Conservation (phyloP, 2,329 filamentous ascomycete genomes). For the Botrytis medusae region DNA sequence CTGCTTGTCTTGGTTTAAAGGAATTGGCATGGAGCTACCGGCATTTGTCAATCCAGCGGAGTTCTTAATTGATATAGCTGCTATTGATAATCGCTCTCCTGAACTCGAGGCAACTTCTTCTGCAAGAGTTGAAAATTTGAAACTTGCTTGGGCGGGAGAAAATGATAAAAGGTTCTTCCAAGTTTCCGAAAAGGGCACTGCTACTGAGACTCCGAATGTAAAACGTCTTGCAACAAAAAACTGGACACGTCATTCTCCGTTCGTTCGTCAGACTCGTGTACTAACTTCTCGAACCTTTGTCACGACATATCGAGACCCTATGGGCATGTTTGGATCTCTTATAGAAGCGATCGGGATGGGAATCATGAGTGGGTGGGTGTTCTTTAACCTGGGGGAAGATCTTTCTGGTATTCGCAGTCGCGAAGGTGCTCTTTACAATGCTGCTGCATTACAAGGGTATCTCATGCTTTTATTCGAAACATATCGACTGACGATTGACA, state of each 20-base stretch:
- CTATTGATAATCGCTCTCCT: conserved; percentile 68
- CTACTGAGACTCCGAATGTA: neutral
- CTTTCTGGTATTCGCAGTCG: conserved; percentile 72
- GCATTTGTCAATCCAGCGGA: conserved; percentile 77
- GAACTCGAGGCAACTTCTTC: conserved; percentile 62
- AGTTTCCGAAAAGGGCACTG: conserved; percentile 25
- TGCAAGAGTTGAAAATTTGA: conserved; percentile 60
- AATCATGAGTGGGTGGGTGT: conserved; percentile 71
- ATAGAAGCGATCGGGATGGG: conserved; percentile 70
- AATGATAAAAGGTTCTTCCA: conserved; percentile 30
- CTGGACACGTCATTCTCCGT: conserved; percentile 50
- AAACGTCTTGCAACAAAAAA: conserved; percentile 19
- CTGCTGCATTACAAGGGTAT: conserved; percentile 71
- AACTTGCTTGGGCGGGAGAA: conserved; percentile 56
- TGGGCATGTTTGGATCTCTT: conserved; percentile 70
- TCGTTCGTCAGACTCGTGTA: conserved; percentile 62
- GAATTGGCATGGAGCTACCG: conserved; percentile 60
- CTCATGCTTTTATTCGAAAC: conserved; percentile 74
- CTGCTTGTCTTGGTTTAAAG: conserved; percentile 64
- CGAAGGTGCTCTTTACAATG: conserved; percentile 70
- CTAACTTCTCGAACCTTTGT: conserved; percentile 68
- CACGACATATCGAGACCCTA: conserved; percentile 72
- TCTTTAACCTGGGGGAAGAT: conserved; percentile 62
- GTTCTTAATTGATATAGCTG: conserved; percentile 71
- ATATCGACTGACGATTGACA: conserved; percentile 72